Conservation (phyloP, 495 filamentous ascomycete species). For the Tuber melanosporum region DNA sequence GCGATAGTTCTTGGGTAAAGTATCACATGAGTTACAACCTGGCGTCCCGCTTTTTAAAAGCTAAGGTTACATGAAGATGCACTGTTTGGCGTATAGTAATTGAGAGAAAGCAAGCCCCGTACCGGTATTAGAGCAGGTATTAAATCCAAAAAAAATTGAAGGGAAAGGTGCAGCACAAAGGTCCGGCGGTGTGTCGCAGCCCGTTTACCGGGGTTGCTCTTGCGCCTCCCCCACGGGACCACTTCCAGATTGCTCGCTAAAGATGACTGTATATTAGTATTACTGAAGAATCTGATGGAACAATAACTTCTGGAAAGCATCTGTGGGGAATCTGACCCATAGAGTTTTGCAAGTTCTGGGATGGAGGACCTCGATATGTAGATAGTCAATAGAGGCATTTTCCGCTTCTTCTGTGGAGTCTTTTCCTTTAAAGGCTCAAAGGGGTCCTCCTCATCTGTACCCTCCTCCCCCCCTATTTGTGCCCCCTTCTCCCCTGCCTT, state of each 20-base stretch:
- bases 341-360: conserved; percentile 48
- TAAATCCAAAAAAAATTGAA: background rate
- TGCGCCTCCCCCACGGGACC: background rate
- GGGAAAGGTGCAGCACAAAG: background rate
- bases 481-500: conserved; percentile 10
- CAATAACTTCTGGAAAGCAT: background rate
- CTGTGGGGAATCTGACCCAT: conserved; percentile 45
- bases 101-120: background rate
- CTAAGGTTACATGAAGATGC: background rate
- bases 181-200: background rate
- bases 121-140: background rate
- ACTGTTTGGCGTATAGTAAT: background rate
- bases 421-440: conserved; percentile 51
- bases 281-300: background rate
- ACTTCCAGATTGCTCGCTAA: background rate
- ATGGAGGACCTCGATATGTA: conserved; percentile 55
- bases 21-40: background rate
- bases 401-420: conserved; percentile 15
- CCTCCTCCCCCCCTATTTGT: conserved; percentile 27
- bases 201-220: background rate
- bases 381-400: conserved; percentile 50
- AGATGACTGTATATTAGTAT: background rate
- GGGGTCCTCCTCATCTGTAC: conserved; percentile 46
- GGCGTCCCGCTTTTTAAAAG: background rate
- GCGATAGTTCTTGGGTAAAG: background rate